Conservation (phyloP, 352 stramenopile genomes). For the Globisporangium nagaii region DNA sequence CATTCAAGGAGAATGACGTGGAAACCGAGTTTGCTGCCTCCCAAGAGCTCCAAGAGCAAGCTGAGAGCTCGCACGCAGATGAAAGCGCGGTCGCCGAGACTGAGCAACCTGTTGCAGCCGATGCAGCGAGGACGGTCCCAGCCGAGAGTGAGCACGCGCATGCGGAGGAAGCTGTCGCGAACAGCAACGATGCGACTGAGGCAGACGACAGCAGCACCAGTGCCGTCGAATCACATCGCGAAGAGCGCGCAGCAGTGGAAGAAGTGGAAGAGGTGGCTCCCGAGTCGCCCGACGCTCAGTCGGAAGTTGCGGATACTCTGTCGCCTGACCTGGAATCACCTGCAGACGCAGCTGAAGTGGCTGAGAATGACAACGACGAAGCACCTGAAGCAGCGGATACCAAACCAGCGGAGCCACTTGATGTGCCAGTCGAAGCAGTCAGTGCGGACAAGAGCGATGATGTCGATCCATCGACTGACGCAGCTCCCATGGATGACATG, state of each 20-base stretch:
- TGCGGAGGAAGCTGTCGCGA: background rate
- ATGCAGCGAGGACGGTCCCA: background rate
- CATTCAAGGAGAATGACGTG: background rate
- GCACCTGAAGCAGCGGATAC: background rate
- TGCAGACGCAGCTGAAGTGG: background rate
- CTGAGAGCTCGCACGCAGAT: background rate
- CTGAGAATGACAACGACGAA: too few relatives aligned
- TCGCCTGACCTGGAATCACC: background rate
- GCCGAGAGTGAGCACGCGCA: background rate
- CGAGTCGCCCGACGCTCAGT: background rate
- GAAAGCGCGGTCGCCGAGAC: background rate
- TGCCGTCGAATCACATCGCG: background rate
- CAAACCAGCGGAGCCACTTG: background rate
- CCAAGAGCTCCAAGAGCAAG: background rate
- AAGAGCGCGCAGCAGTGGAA: background rate
- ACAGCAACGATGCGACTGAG: background rate
- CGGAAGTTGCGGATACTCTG: background rate
- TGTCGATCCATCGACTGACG: background rate
- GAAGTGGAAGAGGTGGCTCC: background rate
- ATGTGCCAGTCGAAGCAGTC: background rate
- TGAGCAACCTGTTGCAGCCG: background rate
- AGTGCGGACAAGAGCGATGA: background rate
- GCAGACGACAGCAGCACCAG: background rate
- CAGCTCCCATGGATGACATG: conserved; percentile 28
- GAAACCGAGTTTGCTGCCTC: background rate